Percentiles rank a stretch among this genome's conserved stretches.
Conservation (phyloP, 768 basidiomycete genomes). For the Pisolithus microcarpus region DNA sequence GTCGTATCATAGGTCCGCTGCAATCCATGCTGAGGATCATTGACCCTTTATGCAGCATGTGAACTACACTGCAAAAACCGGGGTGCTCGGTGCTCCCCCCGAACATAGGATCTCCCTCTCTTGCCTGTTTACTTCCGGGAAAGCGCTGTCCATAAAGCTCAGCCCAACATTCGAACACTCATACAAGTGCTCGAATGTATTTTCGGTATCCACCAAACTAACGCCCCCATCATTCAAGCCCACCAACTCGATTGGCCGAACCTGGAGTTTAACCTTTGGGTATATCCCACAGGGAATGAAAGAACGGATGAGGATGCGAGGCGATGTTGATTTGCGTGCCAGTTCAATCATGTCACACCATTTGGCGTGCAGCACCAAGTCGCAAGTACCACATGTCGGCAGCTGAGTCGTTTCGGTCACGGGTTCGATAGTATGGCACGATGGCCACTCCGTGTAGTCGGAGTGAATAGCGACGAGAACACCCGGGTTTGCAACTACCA, state of each 20-base stretch:
- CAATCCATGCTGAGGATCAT: no score
- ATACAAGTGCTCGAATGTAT: slow-evolving; percentile 21
- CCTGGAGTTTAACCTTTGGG: slow-evolving; percentile 20
- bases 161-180: slow-evolving; percentile 13
- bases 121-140: slow-evolving; percentile 14
- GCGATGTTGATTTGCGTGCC: slow-evolving; percentile 16
- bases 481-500: background rate
- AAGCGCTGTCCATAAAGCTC: slow-evolving; percentile 17
- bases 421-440: slow-evolving; percentile 12
- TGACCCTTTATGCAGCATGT: no score
- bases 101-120: no score
- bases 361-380: slow-evolving; percentile 15
- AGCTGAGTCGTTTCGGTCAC: slow-evolving; percentile 3
- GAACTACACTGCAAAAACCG: no score
- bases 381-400: slow-evolving; percentile 19
- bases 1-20: no score
- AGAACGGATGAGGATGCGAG: slow-evolving; percentile 21
- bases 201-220: slow-evolving; percentile 15
- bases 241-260: slow-evolving; percentile 15
- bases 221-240: slow-evolving; percentile 5
- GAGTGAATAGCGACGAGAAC: slow-evolving; percentile 19
- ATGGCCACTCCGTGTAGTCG: slow-evolving; percentile 19
- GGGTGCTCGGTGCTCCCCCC: no score
- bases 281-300: slow-evolving; percentile 21
- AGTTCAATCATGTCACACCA: slow-evolving; percentile 24